Conservation (phyloP, 2,329 filamentous ascomycete genomes). For the Penicillium sp. region DNA sequence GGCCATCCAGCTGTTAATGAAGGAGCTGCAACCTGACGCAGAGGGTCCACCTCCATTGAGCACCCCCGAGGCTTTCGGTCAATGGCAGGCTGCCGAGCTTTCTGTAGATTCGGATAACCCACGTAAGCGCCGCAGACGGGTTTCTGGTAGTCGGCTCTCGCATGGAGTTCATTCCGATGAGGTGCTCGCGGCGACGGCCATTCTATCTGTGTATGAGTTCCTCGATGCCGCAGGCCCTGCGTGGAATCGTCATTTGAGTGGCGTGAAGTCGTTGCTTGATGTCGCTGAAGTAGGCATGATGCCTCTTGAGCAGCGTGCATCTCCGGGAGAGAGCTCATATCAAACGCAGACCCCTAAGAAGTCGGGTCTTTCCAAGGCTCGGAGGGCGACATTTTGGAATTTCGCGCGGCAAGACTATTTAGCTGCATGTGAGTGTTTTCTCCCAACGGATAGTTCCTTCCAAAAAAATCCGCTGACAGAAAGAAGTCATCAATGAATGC, state of each 20-base stretch:
- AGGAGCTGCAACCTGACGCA: conserved; percentile 42
- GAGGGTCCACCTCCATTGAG: conserved; percentile 36
- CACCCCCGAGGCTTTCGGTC: conserved; percentile 37
- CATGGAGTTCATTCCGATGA: conserved; percentile 53
- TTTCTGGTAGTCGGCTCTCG: conserved; percentile 47
- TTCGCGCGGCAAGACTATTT: conserved; percentile 66
- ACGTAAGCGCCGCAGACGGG: conserved; percentile 42
- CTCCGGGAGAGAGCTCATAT: conserved; percentile 41
- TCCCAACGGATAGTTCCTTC: not conserved
- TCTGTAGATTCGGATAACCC: conserved; percentile 42
- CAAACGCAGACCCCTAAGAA: conserved; percentile 32
- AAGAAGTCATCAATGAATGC: conserved; percentile 55
- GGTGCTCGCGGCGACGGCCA: conserved; percentile 64
- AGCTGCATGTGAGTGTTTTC: conserved; percentile 54
- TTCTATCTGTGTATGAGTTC: conserved; percentile 67
- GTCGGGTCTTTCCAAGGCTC: conserved; percentile 53
- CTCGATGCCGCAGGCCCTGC: conserved; percentile 64
- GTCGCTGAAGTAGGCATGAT: conserved; percentile 45
- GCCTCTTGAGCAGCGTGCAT: conserved; percentile 41
- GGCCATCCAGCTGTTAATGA: conserved; percentile 58
- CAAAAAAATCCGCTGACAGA: conserved; percentile 1
- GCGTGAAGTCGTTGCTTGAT: conserved; percentile 62
- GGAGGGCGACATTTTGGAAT: conserved; percentile 65
- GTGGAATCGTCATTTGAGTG: conserved; percentile 65
- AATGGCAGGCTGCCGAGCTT: conserved; percentile 38